Conservation (phyloP, 495 filamentous ascomycete species). For the Pseudotulostoma volvatum region DNA sequence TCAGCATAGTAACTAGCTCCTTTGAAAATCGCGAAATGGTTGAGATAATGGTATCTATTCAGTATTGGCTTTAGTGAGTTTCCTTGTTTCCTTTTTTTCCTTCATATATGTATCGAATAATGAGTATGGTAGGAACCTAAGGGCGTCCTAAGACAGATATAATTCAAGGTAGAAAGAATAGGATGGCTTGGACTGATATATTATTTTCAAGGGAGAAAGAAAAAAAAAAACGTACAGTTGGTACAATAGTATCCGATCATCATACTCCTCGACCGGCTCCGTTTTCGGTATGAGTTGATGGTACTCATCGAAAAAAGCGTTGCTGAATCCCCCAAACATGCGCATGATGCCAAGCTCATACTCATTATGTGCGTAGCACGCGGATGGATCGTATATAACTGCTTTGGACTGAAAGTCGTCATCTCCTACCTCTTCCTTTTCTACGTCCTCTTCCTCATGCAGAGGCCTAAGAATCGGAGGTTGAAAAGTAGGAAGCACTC, state of each 20-base stretch:
- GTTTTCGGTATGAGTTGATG: slow-evolving; percentile 55
- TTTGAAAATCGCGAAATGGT: slow-evolving; percentile 75
- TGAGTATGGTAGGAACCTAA: too few relatives aligned
- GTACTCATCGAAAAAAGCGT: slow-evolving; percentile 58
- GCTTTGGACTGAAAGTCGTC: slow-evolving; percentile 44
- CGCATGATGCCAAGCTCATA: slow-evolving; percentile 87
- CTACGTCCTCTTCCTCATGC: background rate
- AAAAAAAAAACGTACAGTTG: slow-evolving; percentile 47
- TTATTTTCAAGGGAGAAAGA: background rate
- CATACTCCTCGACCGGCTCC: slow-evolving; percentile 71
- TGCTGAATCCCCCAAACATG: slow-evolving; percentile 86
- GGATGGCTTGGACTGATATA: background rate
- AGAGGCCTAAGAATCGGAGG: background rate
- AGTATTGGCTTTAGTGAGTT: background rate
- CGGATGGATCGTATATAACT: slow-evolving; percentile 69
- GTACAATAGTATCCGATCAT: slow-evolving; percentile 65
- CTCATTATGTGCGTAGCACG: slow-evolving; percentile 72
- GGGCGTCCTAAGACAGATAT: too few relatives aligned
- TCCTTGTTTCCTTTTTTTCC: slow-evolving; percentile 4
- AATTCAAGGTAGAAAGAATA: slow-evolving; percentile 1
- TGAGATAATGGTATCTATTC: slow-evolving; percentile 71
- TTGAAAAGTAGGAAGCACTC: slow-evolving; percentile 42
- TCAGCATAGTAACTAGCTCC: slow-evolving; percentile 54
- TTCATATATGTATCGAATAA: too few relatives aligned
- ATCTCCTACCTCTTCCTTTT: slow-evolving; percentile 11